These are phyloP conservation scores for Ceratobasidium sp. DNA, from an alignment of 1,284 basidiomycete genomes.

Conservation along the genomic window DNA sequence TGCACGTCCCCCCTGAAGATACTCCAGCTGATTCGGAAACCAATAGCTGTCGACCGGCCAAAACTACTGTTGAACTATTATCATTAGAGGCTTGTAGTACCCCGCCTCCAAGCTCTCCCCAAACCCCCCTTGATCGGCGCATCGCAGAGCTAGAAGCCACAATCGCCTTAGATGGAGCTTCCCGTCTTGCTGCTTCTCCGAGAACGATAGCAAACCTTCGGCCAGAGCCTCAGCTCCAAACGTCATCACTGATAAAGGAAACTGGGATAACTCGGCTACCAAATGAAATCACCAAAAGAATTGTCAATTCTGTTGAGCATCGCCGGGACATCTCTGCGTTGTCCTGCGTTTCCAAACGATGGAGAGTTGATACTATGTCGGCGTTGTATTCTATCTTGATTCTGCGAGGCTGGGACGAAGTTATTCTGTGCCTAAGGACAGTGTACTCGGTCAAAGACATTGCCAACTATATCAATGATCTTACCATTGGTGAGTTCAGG, in stretches of 20 bases:
- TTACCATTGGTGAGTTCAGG: conserved; percentile 30
- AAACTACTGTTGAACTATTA: conserved; percentile 5
- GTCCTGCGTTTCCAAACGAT: conserved; percentile 36
- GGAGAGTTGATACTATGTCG: conserved; percentile 30
- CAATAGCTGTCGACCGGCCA: conserved; percentile 9
- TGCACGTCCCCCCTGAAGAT: background rate
- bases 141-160: conserved; percentile 42
- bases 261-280: conserved; percentile 34
- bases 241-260: background rate
- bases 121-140: conserved; percentile 31
- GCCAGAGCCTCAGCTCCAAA: conserved; percentile 7
- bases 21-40: background rate
- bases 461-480: conserved; percentile 23
- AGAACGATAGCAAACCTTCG: conserved; percentile 30
- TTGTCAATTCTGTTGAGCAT: conserved; percentile 17
- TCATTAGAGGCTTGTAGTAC: background rate
- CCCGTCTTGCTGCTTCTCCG: conserved; percentile 38
- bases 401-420: conserved; percentile 42
- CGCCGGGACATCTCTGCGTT: conserved; percentile 30
- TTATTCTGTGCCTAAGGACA: conserved; percentile 34
- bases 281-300: conserved; percentile 29
- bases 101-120: background rate
- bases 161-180: conserved; percentile 23
- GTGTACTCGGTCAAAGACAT: background rate
- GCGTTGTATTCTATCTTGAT: conserved; percentile 27